Percentiles rank a stretch among this genome's conserved stretches.
Evolutionary conservation across 129 eudicot genomes (phyloP).

Genomic region (Flaveria brownii): DNA sequence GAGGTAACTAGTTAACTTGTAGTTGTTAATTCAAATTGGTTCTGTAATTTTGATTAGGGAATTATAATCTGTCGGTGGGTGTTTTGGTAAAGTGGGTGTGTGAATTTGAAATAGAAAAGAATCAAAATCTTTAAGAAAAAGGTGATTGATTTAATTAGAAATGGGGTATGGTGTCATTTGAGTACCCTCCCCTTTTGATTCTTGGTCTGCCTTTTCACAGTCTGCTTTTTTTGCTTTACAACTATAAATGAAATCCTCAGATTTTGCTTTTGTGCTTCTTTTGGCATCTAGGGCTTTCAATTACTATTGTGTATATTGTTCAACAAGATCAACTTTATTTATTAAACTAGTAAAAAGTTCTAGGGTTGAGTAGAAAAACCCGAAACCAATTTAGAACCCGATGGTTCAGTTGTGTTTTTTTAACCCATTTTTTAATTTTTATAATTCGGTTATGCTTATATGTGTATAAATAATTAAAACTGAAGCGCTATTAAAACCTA

Average conservation of each 20-base stretch:
- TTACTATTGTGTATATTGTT: constrained; percentile 21
- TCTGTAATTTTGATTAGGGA: not conserved
- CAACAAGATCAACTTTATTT: constrained; percentile 21
- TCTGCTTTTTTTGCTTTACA: constrained; percentile 39
- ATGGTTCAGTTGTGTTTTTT: not conserved
- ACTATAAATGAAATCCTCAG: constrained; percentile 32
- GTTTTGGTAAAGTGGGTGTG: constrained; percentile 28
- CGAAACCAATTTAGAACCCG: not conserved
- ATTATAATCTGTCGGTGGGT: constrained; percentile 32
- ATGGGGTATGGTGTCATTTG: constrained; percentile 32
- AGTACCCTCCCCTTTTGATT: constrained; percentile 28
- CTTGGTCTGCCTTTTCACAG: constrained; percentile 40
- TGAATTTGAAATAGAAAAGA: constrained; percentile 37
- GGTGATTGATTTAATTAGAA: constrained; percentile 19
- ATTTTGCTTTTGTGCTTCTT: constrained; percentile 33
- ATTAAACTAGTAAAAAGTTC: not conserved
- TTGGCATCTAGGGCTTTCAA: constrained; percentile 28
- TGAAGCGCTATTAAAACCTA: no score
- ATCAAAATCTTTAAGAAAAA: constrained; percentile 27
- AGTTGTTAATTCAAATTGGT: constrained; percentile 18
- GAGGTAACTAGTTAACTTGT: constrained; percentile 28
- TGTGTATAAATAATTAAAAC: not conserved
- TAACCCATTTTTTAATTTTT: not conserved
- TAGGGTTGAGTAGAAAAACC: not conserved
- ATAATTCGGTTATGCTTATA: not conserved